Conservation (phyloP, 441 rosid species). For the Rhodomyrtus psidioides region DNA sequence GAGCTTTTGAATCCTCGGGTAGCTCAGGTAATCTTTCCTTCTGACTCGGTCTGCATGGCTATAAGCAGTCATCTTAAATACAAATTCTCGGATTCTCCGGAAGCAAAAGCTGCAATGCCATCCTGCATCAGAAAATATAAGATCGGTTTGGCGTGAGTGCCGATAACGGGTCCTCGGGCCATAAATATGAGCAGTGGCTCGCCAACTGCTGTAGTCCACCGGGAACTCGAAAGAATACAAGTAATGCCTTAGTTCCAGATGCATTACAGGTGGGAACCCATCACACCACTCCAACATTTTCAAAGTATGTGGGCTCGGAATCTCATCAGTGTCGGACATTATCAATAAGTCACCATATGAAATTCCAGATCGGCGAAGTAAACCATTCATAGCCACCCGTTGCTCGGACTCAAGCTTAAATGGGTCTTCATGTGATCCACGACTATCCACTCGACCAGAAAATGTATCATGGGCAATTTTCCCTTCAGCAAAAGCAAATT, state of each 20-base stretch:
- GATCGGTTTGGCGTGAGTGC: conserved; percentile 63
- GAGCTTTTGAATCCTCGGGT: conserved; percentile 46
- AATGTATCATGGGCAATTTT: conserved; percentile 61
- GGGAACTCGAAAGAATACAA: conserved; percentile 91
- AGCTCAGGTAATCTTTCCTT: conserved; percentile 32
- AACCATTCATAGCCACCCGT: conserved; percentile 52
- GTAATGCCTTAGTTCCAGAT: conserved; percentile 75
- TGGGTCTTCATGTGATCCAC: conserved; percentile 37
- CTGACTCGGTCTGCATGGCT: conserved; percentile 86
- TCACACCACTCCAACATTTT: conserved; percentile 78
- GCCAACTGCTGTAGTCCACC: conserved; percentile 83
- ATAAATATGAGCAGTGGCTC: conserved; percentile 52
- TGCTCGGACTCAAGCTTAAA: conserved; percentile 58
- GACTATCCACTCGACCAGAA: conserved; percentile 33
- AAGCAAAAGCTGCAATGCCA: conserved; percentile 97
- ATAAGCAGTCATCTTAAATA: conserved; percentile 81
- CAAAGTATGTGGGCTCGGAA: conserved; percentile 79
- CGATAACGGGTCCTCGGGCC: conserved; percentile 41
- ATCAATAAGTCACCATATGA: conserved; percentile 59
- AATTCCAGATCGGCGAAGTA: conserved; percentile 52
- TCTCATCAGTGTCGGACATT: conserved; percentile 79
- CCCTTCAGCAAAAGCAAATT: conserved; percentile 47
- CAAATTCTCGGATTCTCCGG: conserved; percentile 42
- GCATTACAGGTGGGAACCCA: conserved; percentile 59
- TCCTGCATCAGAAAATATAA: conserved; percentile 72